Evolutionary conservation across 768 basidiomycete species (phyloP).

Genomic region (Russula dissimulans): DNA sequence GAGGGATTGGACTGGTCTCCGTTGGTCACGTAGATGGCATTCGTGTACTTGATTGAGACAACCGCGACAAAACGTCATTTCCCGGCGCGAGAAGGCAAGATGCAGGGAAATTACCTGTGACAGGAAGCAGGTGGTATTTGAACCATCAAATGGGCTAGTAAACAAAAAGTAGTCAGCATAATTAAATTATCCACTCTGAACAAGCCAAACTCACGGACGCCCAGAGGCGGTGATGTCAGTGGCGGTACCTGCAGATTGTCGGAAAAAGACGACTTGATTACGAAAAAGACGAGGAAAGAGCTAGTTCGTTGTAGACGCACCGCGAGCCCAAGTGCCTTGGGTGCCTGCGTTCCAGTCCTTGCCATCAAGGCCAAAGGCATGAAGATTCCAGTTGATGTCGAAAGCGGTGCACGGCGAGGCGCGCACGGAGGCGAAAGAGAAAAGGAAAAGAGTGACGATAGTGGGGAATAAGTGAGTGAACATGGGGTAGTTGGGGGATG

Average conservation of each 20-base stretch:
- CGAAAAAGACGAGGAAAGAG: not conserved
- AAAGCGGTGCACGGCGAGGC: slow-evolving; percentile 65
- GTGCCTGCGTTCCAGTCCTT: slow-evolving; percentile 79
- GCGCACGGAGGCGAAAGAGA: slow-evolving; percentile 30
- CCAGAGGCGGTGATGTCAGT: slow-evolving; percentile 65
- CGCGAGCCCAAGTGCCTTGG: slow-evolving; percentile 57
- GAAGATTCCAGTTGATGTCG: slow-evolving; percentile 73
- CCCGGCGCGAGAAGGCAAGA: not conserved
- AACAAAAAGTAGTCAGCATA: not conserved
- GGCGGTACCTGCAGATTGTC: slow-evolving; percentile 34
- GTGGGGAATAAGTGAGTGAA: slow-evolving; percentile 28
- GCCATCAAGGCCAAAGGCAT: slow-evolving; percentile 75
- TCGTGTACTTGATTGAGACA: slow-evolving; percentile 49
- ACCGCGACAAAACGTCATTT: not conserved
- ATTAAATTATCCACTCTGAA: not conserved
- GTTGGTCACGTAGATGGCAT: slow-evolving; percentile 78
- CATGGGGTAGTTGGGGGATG: slow-evolving; percentile 23
- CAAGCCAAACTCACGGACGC: slow-evolving; percentile 54
- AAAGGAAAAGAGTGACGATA: slow-evolving; percentile 44
- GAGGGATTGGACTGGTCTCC: slow-evolving; percentile 64
- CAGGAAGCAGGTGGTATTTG: slow-evolving; percentile 61
- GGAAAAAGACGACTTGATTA: not conserved
- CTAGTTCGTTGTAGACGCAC: slow-evolving; percentile 23
- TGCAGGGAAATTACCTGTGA: slow-evolving; percentile 39
- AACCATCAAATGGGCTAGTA: slow-evolving; percentile 53